Evolutionary conservation across 768 basidiomycete genomes (phyloP), one percentile per base, ranked within the genome.

Genomic region (Peribolospora kevripleyi): DNA sequence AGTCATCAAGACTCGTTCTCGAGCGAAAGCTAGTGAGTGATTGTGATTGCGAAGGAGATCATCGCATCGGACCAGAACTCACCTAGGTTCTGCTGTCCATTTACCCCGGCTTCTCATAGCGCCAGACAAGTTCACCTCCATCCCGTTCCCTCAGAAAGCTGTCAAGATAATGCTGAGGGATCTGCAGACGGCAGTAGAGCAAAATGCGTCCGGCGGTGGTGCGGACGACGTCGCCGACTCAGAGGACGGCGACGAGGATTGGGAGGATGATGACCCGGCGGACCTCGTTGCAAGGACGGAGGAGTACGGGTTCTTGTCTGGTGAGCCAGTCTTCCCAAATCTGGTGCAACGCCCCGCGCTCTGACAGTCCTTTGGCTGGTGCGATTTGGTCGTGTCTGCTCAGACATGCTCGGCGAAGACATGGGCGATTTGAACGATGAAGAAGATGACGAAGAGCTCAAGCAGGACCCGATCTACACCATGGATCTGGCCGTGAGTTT

Each of bases 1-100:
- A 91, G 87, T 86, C 62, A 95, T 97, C 67, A 86, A 95, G 84
- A 97, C 93, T 50, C 78, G 93, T 58, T 91, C 91, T 41, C 75
- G 78, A 62, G 84, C 93, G 52, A 84, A 79, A 70, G 74, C 72
- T 60, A 81, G 90, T 93, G 68, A 67, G 81, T 68, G 57, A 8
- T 38, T 46, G 49, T 46, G 7, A 11, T 5, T 51, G 41, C 48
- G 8, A 46, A 9, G 39, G 9, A 10, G 7, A 40, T 49, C 7
- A 3, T 10, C 7, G 8, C 3, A 37, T 13, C 11, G 37, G 5
- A 10, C 37, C 8, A 7, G 6, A 11, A n/a, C 25, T 45, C 48
- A 40, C 10, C 48, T 46, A 13, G 48, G 43, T 52, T 52, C 42
- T 43, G 58, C 56, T 60, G 39, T 25, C 25, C 25, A 25, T 25